Evolutionary conservation across 2,329 filamentous ascomycete species (phyloP).

Genomic region (Herpotrichia juniperi): DNA sequence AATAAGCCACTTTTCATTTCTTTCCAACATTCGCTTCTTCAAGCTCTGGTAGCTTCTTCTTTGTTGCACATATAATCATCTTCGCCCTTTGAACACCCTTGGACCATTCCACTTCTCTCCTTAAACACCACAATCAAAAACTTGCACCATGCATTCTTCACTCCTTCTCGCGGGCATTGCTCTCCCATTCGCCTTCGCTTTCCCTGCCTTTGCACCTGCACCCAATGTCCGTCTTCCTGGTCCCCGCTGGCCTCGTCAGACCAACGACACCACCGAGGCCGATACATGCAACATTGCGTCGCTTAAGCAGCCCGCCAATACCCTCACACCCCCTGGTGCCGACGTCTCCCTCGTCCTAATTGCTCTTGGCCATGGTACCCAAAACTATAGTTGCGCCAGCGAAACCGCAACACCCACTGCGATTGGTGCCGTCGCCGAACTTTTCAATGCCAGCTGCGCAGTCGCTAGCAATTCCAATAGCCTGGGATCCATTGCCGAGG

Average conservation of each 20-base stretch:
- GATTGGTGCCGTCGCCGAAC: conserved; percentile 53
- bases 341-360: conserved; percentile 49
- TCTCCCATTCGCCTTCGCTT: conserved; percentile 29
- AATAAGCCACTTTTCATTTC: conserved; percentile 8
- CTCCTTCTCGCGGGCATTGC: conserved; percentile 24
- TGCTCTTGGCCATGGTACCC: conserved; percentile 55
- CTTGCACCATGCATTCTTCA: conserved; percentile 31
- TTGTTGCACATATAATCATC: conserved; percentile 14
- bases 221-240: conserved; percentile 12
- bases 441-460: conserved; percentile 52
- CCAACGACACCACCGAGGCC: conserved; percentile 7
- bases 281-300: conserved; percentile 30
- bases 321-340: conserved; percentile 28
- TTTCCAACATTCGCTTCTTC: conserved; percentile 25
- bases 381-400: conserved; percentile 56
- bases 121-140: neutral
- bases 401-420: conserved; percentile 40
- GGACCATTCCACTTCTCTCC: neutral
- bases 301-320: conserved; percentile 31
- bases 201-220: conserved; percentile 18
- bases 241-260: conserved; percentile 20
- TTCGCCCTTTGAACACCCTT: conserved; percentile 4
- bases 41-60: conserved; percentile 39
- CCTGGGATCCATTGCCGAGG: conserved; percentile 28
- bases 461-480: conserved; percentile 23